Evolutionary conservation across 2,329 filamentous ascomycete genomes (phyloP), one percentile per base, ranked within the genome.

Genomic region (Acrodontium crateriforme): DNA sequence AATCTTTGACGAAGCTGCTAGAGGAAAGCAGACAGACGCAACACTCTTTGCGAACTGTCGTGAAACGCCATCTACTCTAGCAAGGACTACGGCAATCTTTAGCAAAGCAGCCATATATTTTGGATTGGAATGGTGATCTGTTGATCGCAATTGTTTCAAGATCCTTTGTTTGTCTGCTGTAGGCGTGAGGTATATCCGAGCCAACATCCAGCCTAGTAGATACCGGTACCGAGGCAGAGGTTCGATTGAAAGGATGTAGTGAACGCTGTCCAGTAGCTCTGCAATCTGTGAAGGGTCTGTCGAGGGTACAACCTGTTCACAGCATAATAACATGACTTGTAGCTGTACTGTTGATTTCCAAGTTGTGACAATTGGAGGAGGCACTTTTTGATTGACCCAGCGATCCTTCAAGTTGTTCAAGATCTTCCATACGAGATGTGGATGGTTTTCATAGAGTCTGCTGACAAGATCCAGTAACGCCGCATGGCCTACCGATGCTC

Each of bases 271-370:
- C 9, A 63, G 39, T 24, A 60, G 52, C 1, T 33, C 13, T 10
- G 48, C 40, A 1, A 45, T 47, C 12, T 56, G 38, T 3, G 15
- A 13, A 3, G 21, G 22, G n/a, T 23, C 29, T 4, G 28, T 11
- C 5, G 16, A 24, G 9, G 35, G 31, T 2, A 58, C 32, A 18
- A 49, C 52, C 16, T 51, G 49, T 29, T 63, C 56, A 6, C 43
- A 42, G 10, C 63, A 50, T 0, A 65, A 30, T 2, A 65, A 40
- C 44, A 64, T 53, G 11, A 54, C 47, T 30, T 65, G 61, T 7
- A 65, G 42, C 31, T 65, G 62, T n/a, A 60, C 35, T 0, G 55
- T 53, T n/a, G 54, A 52, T 37, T 66, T 66, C 59, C 59, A 65
- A 25, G 56, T 54, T 33, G 49, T 57, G 20, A 63, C 56, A 18